These are phyloP conservation scores for Scorias spongiosa DNA, from an alignment of 2,329 filamentous ascomycete genomes.

Conservation along the genomic window DNA sequence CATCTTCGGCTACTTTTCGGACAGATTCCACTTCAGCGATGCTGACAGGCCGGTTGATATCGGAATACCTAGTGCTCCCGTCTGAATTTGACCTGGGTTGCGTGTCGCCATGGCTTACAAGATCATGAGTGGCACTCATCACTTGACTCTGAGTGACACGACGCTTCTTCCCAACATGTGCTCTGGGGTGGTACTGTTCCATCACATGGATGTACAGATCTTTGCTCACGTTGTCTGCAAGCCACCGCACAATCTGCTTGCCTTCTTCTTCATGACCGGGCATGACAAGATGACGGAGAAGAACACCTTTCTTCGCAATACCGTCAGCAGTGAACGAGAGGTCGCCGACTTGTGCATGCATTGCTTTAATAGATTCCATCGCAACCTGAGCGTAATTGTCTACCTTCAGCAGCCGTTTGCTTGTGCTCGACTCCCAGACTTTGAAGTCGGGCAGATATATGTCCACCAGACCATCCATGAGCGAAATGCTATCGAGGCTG, in stretches of 20 bases:
- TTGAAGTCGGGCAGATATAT: slow-evolving; percentile 87
- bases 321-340: slow-evolving; percentile 69
- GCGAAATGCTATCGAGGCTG: slow-evolving; percentile 51
- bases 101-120: slow-evolving; percentile 16
- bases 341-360: slow-evolving; percentile 71
- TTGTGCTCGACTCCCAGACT: slow-evolving; percentile 53
- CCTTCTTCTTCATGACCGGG: slow-evolving; percentile 63
- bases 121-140: slow-evolving; percentile 14
- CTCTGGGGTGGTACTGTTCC: slow-evolving; percentile 74
- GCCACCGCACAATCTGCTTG: slow-evolving; percentile 57
- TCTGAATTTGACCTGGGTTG: slow-evolving; percentile 13
- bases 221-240: slow-evolving; percentile 55
- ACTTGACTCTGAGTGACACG: slow-evolving; percentile 16
- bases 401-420: slow-evolving; percentile 59
- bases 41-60: slow-evolving; percentile 61
- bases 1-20: slow-evolving; percentile 49
- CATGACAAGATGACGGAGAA: slow-evolving; percentile 74
- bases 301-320: slow-evolving; percentile 60
- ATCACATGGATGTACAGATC: slow-evolving; percentile 76
- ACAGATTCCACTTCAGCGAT: slow-evolving; percentile 52
- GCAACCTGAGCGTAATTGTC: slow-evolving; percentile 60
- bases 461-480: slow-evolving; percentile 67
- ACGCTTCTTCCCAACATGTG: slow-evolving; percentile 61
- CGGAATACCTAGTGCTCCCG: slow-evolving; percentile 48
- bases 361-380: slow-evolving; percentile 60